These are phyloP conservation scores for Bertia moriformis DNA, from an alignment of 2,329 filamentous ascomycete genomes.

Conservation along the genomic window DNA sequence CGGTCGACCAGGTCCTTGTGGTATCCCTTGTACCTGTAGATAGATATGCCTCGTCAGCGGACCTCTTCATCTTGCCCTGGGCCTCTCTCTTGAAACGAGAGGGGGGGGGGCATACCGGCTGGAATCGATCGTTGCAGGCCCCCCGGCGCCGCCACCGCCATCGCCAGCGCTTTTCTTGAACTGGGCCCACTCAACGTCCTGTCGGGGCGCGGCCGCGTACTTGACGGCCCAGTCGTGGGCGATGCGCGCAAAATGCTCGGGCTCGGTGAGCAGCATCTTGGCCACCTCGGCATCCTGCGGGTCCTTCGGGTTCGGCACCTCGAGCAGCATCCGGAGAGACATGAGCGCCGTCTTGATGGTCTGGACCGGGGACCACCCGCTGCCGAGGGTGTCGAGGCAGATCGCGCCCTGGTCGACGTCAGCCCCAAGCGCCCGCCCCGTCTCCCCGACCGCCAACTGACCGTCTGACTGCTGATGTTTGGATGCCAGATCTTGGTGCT, in stretches of 20 bases:
- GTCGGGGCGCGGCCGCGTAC: slow-evolving; percentile 62
- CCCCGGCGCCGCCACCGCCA: too few relatives aligned
- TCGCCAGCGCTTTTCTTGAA: slow-evolving; percentile 8
- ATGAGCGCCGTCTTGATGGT: slow-evolving; percentile 93
- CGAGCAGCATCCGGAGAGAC: slow-evolving; percentile 82
- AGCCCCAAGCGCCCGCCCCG: too few relatives aligned
- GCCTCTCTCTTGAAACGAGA: too few relatives aligned
- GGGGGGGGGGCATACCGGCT: too few relatives aligned
- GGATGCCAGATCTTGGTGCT: slow-evolving; percentile 93
- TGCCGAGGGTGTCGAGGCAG: slow-evolving; percentile 81
- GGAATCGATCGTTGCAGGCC: too few relatives aligned
- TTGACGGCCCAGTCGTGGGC: slow-evolving; percentile 83
- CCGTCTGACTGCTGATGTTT: slow-evolving; percentile 86
- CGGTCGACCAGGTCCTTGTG: slow-evolving; percentile 69
- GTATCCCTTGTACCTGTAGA: slow-evolving; percentile 83
- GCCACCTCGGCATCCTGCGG: slow-evolving; percentile 95
- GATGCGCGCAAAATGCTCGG: slow-evolving; percentile 63
- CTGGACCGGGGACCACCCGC: slow-evolving; percentile 86
- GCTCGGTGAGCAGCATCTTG: slow-evolving; percentile 69
- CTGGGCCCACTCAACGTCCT: slow-evolving; percentile 14
- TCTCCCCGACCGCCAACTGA: too few relatives aligned
- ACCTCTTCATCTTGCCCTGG: too few relatives aligned
- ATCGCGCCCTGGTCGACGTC: slow-evolving; percentile 61
- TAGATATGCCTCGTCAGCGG: too few relatives aligned
- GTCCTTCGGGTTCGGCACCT: slow-evolving; percentile 86